Evolutionary conservation across 2,329 filamentous ascomycete genomes (phyloP).

Genomic region (Hypoxylon sp.): DNA sequence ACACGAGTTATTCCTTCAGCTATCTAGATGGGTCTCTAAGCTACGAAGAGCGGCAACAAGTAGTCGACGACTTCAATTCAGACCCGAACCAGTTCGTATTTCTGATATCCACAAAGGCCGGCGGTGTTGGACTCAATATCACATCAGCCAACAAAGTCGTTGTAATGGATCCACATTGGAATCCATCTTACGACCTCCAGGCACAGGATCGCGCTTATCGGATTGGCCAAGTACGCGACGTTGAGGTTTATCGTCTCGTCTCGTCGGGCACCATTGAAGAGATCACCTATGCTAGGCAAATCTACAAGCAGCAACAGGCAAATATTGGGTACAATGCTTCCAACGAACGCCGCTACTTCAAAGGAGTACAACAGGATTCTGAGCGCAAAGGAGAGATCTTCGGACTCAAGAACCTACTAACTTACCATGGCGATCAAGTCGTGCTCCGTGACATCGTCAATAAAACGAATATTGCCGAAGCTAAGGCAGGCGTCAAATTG

Average conservation of each 20-base stretch:
- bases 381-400: conserved; percentile 94
- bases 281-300: conserved; percentile 95
- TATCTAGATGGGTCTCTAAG: conserved; percentile 89
- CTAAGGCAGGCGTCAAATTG: conserved; percentile 84
- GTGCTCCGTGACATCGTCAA: conserved; percentile 96
- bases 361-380: conserved; percentile 87
- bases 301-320: conserved; percentile 99
- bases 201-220: conserved; percentile 97
- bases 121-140: conserved; percentile 95
- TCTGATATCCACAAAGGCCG: conserved; percentile 92
- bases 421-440: conserved; percentile 82
- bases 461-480: conserved; percentile 97
- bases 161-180: conserved; percentile 97
- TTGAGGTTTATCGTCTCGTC: conserved; percentile 94
- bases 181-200: conserved; percentile 92
- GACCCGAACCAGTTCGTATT: conserved; percentile 93
- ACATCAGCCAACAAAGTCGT: conserved; percentile 98
- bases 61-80: conserved; percentile 92
- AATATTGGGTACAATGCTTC: conserved; percentile 97
- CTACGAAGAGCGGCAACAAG: conserved; percentile 84
- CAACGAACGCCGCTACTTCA: conserved; percentile 93
- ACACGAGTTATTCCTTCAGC: conserved; percentile 90
- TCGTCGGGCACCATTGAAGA: conserved; percentile 95
- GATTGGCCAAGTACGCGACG: conserved; percentile 91
- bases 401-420: conserved; percentile 87